Percentiles rank a stretch among this genome's conserved stretches.
Evolutionary conservation across 352 stramenopile genomes (phyloP).

Genomic region (Elongisporangium undulatum): DNA sequence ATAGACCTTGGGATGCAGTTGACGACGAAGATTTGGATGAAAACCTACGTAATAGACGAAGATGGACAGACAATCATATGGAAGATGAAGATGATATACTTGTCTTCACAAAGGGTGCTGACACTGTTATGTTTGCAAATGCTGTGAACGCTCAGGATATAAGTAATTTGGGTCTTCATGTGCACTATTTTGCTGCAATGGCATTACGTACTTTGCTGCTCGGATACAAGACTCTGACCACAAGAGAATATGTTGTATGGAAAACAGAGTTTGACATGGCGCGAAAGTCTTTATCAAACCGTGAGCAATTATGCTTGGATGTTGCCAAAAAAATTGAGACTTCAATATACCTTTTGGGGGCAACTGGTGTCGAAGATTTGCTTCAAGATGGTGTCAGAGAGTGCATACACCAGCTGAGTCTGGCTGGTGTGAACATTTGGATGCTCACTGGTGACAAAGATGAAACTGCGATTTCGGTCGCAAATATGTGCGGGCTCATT

Average conservation of each 20-base stretch:
- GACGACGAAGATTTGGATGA: background rate
- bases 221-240: slow-evolving; percentile 61
- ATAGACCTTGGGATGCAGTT: slow-evolving; percentile 16
- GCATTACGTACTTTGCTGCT: slow-evolving; percentile 84
- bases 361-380: slow-evolving; percentile 96
- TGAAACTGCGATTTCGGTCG: slow-evolving; percentile 99
- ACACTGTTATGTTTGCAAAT: slow-evolving; percentile 88
- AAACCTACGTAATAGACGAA: background rate
- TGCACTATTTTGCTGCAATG: slow-evolving; percentile 87
- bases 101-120: slow-evolving; percentile 85
- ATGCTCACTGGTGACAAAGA: slow-evolving; percentile 99
- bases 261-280: slow-evolving; percentile 66
- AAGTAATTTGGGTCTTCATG: slow-evolving; percentile 68
- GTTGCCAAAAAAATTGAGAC: slow-evolving; percentile 75
- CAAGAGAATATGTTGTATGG: slow-evolving; percentile 66
- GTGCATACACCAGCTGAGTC: slow-evolving; percentile 92
- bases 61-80: background rate
- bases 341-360: slow-evolving; percentile 89
- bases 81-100: slow-evolving; percentile 49
- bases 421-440: slow-evolving; percentile 98
- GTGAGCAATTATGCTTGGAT: slow-evolving; percentile 60
- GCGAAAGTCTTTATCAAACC: slow-evolving; percentile 58
- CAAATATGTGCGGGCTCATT: slow-evolving; percentile 94
- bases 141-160: slow-evolving; percentile 66
- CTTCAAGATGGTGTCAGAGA: slow-evolving; percentile 96